Base-by-base conservation (phyloP, 2,329 filamentous ascomycete species). In the Beauveria varroae region DNA sequence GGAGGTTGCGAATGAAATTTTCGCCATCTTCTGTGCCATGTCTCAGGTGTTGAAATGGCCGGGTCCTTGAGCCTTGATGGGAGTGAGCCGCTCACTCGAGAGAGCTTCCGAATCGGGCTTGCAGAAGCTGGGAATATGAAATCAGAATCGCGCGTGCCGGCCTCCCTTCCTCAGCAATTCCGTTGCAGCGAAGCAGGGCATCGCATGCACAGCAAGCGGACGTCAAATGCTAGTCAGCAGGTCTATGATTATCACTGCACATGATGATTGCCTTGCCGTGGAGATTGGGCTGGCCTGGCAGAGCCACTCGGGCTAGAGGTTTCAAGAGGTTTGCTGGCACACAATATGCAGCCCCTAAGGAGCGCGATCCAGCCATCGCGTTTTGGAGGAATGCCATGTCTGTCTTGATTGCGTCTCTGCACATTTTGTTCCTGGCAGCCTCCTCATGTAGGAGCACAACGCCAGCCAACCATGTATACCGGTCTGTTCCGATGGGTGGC, bases 41-140 rank as follows among this genome's bases (percentile, higher is more conserved):
- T 59, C 47, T 59, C 47, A 52, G 24, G 34, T 9, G n/a, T 50
- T 50, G 22, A 28, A 43, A 41, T 43, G 8, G 41, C 12, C 5
- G 34, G n/a, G 10, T 22, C 18, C 28, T 22, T 26, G 56, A 30
- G 56, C 43, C n/a, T 44, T 10, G 43, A 22, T 37, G 34, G 37
- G 20, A 37, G 10, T 14, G 18, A 26, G 37, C 12, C 22, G 28
- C n/a, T 24, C 9, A 41, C n/a, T 24, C 16, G 20, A 22, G 12
- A 51, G 22, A 53, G 57, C 57, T 60, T 60, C 57, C 57, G 20
- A 60, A 43, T 53, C 14, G 26, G 57, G 57, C 22, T 14, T 46
- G 14, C 14, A 24, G 24, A 8, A 26, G 37, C 30, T 34, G 30
- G 14, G 12, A 44, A 18, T 6, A 41, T 4, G 37, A 24, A 34